These are phyloP conservation scores for Schizophyllum amplum DNA, from an alignment of 1,284 basidiomycete genomes.

Conservation along the genomic window DNA sequence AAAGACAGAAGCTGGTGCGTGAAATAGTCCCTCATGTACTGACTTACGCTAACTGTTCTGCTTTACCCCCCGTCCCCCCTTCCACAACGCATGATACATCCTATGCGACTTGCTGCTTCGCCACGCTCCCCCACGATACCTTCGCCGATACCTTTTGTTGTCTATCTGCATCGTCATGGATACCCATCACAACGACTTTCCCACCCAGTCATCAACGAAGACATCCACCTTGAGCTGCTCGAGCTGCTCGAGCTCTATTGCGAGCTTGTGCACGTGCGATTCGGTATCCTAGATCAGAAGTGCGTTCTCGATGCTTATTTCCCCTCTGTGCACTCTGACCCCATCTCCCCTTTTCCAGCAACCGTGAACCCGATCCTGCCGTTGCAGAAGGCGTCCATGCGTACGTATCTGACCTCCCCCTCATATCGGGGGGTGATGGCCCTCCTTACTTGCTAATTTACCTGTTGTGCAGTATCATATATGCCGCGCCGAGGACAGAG, in stretches of 20 bases:
- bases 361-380: constrained; percentile 76
- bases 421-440: too few relatives aligned
- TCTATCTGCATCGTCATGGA: neutral
- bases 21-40: constrained; percentile 2
- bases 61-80: neutral
- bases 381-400: constrained; percentile 64
- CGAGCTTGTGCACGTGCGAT: constrained; percentile 88
- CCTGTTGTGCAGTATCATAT: constrained; percentile 54
- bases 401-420: constrained; percentile 8
- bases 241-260: constrained; percentile 93
- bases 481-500: constrained; percentile 87
- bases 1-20: constrained; percentile 73
- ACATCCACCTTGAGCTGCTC: constrained; percentile 78
- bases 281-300: constrained; percentile 84
- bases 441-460: neutral
- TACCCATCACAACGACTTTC: constrained; percentile 6
- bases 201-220: constrained; percentile 71
- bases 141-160: too few relatives aligned
- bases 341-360: constrained; percentile 30
- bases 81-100: neutral
- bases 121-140: too few relatives aligned
- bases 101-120: neutral
- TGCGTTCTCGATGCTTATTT: constrained; percentile 33
- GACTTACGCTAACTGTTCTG: neutral
- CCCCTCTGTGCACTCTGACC: neutral